A percentile compares a stretch with the other conserved stretches of the same genome.
Evolutionary conservation across 1,139 yeast genomes (phyloP).

Genomic region (Casaregolazyma lundiana): DNA sequence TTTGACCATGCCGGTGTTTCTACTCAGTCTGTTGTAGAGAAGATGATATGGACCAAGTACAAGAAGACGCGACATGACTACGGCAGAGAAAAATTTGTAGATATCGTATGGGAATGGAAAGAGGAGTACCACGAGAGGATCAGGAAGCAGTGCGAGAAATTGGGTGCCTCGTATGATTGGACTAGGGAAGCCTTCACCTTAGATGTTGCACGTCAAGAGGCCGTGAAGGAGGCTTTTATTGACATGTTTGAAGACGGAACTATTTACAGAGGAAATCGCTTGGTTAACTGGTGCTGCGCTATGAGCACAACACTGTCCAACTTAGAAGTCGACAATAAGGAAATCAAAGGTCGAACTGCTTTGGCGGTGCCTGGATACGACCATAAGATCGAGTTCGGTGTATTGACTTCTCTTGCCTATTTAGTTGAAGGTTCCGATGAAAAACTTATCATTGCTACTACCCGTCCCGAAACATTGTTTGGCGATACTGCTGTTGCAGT

Average conservation of each 20-base stretch:
- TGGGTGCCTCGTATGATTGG: slow-evolving; percentile 99
- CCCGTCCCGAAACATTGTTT: slow-evolving; percentile 97
- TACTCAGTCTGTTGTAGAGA: slow-evolving; percentile 97
- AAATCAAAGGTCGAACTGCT: slow-evolving; percentile 73
- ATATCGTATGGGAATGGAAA: slow-evolving; percentile 97
- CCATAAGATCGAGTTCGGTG: slow-evolving; percentile 91
- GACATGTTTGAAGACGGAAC: slow-evolving; percentile 90
- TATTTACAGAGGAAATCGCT: slow-evolving; percentile 88
- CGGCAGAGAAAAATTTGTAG: slow-evolving; percentile 86
- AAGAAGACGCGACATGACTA: slow-evolving; percentile 89
- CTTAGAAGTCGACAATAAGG: slow-evolving; percentile 93
- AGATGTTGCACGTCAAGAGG: slow-evolving; percentile 68
- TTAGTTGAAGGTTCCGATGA: slow-evolving; percentile 87
- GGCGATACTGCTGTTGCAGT: slow-evolving; percentile 98
- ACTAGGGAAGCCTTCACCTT: slow-evolving; percentile 88
- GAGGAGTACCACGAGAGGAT: slow-evolving; percentile 86
- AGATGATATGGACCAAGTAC: slow-evolving; percentile 86
- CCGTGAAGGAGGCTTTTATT: slow-evolving; percentile 91
- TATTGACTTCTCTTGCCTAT: slow-evolving; percentile 87
- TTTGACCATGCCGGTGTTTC: slow-evolving; percentile 99
- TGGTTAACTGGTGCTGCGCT: slow-evolving; percentile 95
- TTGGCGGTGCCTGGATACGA: slow-evolving; percentile 87
- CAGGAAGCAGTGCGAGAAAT: slow-evolving; percentile 72
- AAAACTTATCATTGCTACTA: slow-evolving; percentile 86
- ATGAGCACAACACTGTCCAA: slow-evolving; percentile 93